Evolutionary conservation across 75 land plant species (phyloP), one percentile per base, ranked within the genome.

Genomic region (Pinus tabuliformis): DNA sequence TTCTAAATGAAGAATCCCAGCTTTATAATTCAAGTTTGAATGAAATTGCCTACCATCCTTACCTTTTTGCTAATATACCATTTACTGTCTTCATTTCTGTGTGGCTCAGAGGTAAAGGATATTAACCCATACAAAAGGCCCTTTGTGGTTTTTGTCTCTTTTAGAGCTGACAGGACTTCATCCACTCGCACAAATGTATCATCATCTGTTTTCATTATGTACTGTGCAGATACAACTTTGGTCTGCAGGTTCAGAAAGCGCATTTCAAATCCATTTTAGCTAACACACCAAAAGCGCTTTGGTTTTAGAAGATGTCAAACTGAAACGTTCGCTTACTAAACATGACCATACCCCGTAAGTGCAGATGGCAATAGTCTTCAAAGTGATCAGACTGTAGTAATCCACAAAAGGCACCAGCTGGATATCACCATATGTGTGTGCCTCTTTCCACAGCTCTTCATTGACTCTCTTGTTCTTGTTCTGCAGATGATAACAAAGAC

Each of bases 61-160:
- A 93, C 97, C 95, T 94, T 85, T 36, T 66, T 79, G 58, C 88
- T 85, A 58, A 95, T 89, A 66, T 84, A 97, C 99, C 99, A 97
- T 80, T 97, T 97, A 87, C 95, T 95, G 18, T 89, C 88, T 54
- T 85, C 49, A 75, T 81, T 83, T 26, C 99, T 80, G 59, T 89
- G 82, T 33, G 99, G 99, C 56, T 80, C 83, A 22, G 89, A 81
- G 39, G 88, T 87, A 58, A 80, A 79, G 16, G 85, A 33, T 33
- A 33, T 33, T 33, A 33, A 33, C 33, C 33, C 33, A 33, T 33
- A 1, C 33, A 33, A 2, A 33, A 33, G 2, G 33, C 33, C 33
- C 33, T 33, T 33, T 33, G 2, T 33, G 2, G 2, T 33, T 33
- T 33, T 1, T 33, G 33, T 33, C 33, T 33, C 2, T 0, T 33